phyloP scores from a whole-genome alignment of 2,329 filamentous ascomycete genomes.

The Clarireedia sp. region DNA sequence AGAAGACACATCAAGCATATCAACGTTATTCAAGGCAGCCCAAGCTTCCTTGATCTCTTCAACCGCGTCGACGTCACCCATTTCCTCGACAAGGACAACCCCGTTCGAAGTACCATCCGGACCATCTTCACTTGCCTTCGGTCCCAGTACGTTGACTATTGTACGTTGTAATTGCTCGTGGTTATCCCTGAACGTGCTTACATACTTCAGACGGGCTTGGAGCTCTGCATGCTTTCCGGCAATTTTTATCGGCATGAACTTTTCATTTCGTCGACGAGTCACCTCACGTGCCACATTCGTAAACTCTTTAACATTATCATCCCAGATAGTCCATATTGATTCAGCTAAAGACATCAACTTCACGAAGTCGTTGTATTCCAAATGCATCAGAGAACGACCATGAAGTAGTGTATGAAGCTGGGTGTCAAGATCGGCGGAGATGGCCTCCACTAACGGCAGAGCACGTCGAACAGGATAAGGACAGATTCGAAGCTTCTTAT shows the following conservation, averaged over 20 bases:
- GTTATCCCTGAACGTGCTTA: constrained; percentile 89
- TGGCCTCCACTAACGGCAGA: constrained; percentile 89
- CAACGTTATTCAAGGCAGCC: constrained; percentile 86
- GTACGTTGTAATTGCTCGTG: constrained; percentile 96
- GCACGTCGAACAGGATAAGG: constrained; percentile 91
- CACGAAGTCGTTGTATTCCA: constrained; percentile 87
- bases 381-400: constrained; percentile 80
- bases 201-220: constrained; percentile 85
- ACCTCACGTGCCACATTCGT: constrained; percentile 96
- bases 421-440: constrained; percentile 85
- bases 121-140: constrained; percentile 52
- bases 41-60: constrained; percentile 95
- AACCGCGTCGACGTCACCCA: constrained; percentile 93
- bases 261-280: constrained; percentile 86
- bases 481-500: constrained; percentile 95
- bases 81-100: constrained; percentile 76
- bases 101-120: constrained; percentile 49
- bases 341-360: constrained; percentile 76
- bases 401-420: constrained; percentile 79
- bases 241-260: constrained; percentile 98
- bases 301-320: constrained; percentile 94
- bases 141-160: constrained; percentile 91
- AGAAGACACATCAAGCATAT: constrained; percentile 83
- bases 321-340: constrained; percentile 85
- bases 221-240: constrained; percentile 78